Conservation (phyloP, 352 stramenopile species). For the Globisporangium abappressorium region DNA sequence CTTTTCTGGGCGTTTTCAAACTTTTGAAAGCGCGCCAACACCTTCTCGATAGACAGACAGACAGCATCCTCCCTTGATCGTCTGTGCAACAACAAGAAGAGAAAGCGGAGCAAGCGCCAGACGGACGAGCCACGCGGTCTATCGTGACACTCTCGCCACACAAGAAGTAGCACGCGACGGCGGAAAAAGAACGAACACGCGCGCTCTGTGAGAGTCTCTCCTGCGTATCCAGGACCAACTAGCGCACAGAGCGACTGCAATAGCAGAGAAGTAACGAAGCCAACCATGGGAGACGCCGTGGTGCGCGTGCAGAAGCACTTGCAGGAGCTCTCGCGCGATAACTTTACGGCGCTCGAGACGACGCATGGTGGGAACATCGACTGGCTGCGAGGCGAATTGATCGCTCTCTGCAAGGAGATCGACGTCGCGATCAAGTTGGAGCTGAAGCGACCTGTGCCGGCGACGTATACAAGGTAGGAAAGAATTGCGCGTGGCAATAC, state of each 20-base stretch:
- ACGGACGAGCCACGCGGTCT: neutral
- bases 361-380: constrained; percentile 38
- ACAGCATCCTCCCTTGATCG: neutral
- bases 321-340: constrained; percentile 46
- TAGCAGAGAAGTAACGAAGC: neutral
- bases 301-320: constrained; percentile 56
- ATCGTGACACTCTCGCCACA: neutral
- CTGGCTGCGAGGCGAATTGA: constrained; percentile 51
- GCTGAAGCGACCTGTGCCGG: constrained; percentile 19
- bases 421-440: constrained; percentile 45
- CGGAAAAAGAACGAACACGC: neutral
- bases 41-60: neutral
- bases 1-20: constrained; percentile 9
- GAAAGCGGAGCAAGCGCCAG: neutral
- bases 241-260: neutral
- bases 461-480: constrained; percentile 18
- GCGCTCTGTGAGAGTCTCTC: neutral
- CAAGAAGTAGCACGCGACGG: neutral
- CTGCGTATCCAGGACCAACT: constrained; percentile 17
- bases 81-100: neutral
- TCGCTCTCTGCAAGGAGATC: constrained; percentile 47
- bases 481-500: neutral
- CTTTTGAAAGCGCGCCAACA: constrained; percentile 15
- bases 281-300: constrained; percentile 62
- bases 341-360: constrained; percentile 49